Evolutionary conservation across 192 early-diverging fungal genomes (phyloP).

Genomic region (Mortierella antarctica): DNA sequence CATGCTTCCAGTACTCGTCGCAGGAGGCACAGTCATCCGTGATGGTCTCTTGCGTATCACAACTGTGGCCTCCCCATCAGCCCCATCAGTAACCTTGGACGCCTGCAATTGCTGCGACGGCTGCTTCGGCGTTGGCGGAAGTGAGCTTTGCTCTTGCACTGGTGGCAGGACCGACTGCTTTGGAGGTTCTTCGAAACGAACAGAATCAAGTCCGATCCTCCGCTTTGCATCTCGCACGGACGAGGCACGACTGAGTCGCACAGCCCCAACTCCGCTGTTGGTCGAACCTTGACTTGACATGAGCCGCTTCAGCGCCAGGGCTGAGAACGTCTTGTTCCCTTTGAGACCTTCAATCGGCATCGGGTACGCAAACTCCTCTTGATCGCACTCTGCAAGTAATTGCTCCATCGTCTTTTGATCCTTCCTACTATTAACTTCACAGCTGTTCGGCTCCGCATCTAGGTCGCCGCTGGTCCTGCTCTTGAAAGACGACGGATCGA

Average conservation of each 20-base stretch:
- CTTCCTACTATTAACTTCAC: background rate
- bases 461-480: background rate
- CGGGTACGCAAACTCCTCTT: conserved; percentile 12
- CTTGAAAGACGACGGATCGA: background rate
- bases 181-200: conserved; percentile 23
- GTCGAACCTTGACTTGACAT: conserved; percentile 5
- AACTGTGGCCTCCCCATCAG: conserved; percentile 27
- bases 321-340: conserved; percentile 37
- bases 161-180: background rate
- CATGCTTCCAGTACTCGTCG: background rate
- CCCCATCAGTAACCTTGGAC: background rate
- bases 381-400: conserved; percentile 27
- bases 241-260: conserved; percentile 33
- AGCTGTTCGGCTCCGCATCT: too few species aligned
- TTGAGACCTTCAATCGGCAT: background rate
- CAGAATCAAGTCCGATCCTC: conserved; percentile 19
- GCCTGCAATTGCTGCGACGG: background rate
- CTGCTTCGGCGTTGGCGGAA: background rate
- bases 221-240: conserved; percentile 41
- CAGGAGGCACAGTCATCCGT: background rate
- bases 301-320: conserved; percentile 6
- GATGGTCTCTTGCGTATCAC: conserved; percentile 11
- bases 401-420: conserved; percentile 35
- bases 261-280: background rate
- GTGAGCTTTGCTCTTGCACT: background rate